Evolutionary conservation across 805 yeast species (phyloP), one percentile per base, ranked within the genome.

Genomic region (Cyberlindnera japonica): DNA sequence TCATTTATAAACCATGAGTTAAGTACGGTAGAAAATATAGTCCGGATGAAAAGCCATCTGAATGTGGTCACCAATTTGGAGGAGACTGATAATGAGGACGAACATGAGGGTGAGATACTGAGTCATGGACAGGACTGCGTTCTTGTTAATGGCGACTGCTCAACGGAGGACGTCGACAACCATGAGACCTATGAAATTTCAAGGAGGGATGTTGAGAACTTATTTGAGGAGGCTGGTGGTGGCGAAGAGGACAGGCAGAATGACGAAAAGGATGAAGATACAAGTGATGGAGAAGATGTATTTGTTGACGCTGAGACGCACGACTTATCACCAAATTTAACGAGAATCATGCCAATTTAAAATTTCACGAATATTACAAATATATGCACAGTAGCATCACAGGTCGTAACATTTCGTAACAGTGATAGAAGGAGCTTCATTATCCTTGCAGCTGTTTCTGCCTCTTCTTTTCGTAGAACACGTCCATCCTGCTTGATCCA

Each of bases 401-500:
- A 30, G 7, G 19, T 28, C 32, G 20, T 15, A 17, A 18, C 15
- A 23, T 38, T 14, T 27, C 30, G 30, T 27, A 27, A 15, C 30
- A 12, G 11, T 12, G 28, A 12, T n/a, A 25, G n/a, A 25, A 9
- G n/a, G 10, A 25, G 10, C 14, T 6, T 12, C 11, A 13, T 12
- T 6, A 49, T 6, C 47, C 20, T 27, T 48, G 43, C n/a, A 47
- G 29, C 15, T 50, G 47, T 38, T 53, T 55, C 40, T 49, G 54
- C 34, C 66, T 69, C 56, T 72, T 74, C 60, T 71, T 72, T 48
- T 81, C 84, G 51, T 72, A 81, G 51, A 76, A 76, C 61, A 71
- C 66, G 50, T 84, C 95, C 5, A 80, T 69, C 54, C 78, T 74
- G 38, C 79, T 75, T n/a, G 87, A 75, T 8, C 97, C 96, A 34